Base-by-base conservation (phyloP, 2,329 filamentous ascomycete species). In the Penicillium polonicum region DNA sequence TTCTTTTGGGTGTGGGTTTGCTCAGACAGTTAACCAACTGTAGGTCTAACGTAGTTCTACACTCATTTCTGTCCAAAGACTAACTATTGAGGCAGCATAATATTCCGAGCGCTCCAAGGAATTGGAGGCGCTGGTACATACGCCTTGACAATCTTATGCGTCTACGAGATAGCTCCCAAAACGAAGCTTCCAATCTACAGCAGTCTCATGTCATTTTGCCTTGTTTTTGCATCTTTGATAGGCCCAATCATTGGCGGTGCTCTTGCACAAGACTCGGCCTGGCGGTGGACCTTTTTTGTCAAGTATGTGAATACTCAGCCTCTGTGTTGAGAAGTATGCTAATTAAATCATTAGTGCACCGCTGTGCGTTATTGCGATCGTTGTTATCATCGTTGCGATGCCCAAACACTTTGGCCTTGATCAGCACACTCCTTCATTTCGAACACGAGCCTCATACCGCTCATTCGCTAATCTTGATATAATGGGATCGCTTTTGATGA, bases 71-170 rank as follows among this genome's bases (percentile, higher is more conserved):
- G 27, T 38, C 38, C 29, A 4, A 12, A 53, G 21, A 19, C 58
- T 60, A 27, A 57, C n/a, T 25, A 38, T 19, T 6, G 21, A 9
- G 19, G 27, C 43, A 74, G 72, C 10, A 72, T 72, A 41, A 65
- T 73, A 36, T 66, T 66, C 21, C 68, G 70, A 60, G 63, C 69
- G 23, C 63, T 73, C 8, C 71, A 74, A 61, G 71, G 72, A 31
- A 67, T 73, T 29, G 72, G 72, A 8, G 71, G 66, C 4, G 65
- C 67, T 3, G 72, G 72, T n/a, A 58, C 66, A n/a, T 68, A 68
- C 33, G 64, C 70, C 2, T 58, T 74, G 9, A 64, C 63, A 17
- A 66, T 68, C 23, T 46, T 72, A 21, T 62, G 71, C 21, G 64
- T 70, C 19, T 68, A 70, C 41, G 72, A 74, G 38, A 67, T 72